Base-by-base conservation (phyloP, 2,329 filamentous ascomycete genomes). In the Dactylellina drechsleri region DNA sequence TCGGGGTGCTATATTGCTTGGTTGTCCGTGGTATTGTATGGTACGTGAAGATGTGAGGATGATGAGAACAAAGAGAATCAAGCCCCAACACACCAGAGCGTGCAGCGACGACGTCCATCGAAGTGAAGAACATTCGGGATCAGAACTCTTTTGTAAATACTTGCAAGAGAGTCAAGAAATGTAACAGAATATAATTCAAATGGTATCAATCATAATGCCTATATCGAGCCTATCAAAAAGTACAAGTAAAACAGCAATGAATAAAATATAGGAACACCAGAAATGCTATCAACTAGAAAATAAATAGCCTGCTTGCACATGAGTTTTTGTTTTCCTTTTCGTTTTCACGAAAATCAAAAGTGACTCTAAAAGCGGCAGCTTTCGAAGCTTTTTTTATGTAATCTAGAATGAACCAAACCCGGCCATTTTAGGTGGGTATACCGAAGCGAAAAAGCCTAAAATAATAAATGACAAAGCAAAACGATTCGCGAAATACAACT, bases 371-470 rank as follows among this genome's bases (percentile, higher is more conserved):
- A 43, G 23, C 43, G n/a, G 41, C 28, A 47, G 43, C 43, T 47
- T 36, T 36, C 31, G 31, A 36, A 36, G 31, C 31, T 10, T 18
- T 57, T 12, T 60, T 53, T 56, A 70, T 47, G 58, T 57, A 70
- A 70, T 70, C 57, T 62, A 70, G 57, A 40, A 18, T 2, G 15
- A 40, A 53, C 26, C 45, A 56, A n/a, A 36, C 31, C 31, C 31
- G 31, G 31, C 31, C 31, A 36, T 36, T 36, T 36, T 36, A 36
- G 31, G 31, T 78, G 77, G 78, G 80, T 79, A 13, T 43, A 66
- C 66, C 56, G 31, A 68, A 49, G 3, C 12, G 41, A 60, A 54
- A 23, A 23, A 23, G 23, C 23, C 31, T 10, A 36, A 36, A 36
- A 36, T 7, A 36, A 8, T 5, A 36, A 36, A 36, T 10, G 10